Percentiles rank a stretch among this genome's conserved stretches.
These are phyloP conservation scores for Sergeia podlipaevii DNA, from an alignment of 208 protist species.

Conservation along the genomic window DNA sequence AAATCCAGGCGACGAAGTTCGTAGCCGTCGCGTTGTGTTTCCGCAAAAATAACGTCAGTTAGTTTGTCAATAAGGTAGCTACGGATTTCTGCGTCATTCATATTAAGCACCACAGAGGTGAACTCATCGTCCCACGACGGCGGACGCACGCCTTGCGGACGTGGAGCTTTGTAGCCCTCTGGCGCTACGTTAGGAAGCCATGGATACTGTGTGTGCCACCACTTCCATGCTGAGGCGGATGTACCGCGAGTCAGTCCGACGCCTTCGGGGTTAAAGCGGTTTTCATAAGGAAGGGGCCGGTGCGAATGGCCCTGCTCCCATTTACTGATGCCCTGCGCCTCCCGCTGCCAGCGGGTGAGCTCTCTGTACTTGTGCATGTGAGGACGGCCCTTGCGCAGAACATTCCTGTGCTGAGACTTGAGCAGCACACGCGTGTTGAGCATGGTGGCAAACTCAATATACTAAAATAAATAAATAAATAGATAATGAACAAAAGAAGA, in stretches of 20 bases:
- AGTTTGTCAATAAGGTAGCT: conserved; percentile 77
- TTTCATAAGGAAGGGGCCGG: conserved; percentile 62
- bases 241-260: conserved; percentile 83
- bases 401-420: conserved; percentile 85
- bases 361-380: conserved; percentile 87
- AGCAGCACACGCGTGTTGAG: conserved; percentile 19
- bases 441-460: conserved; percentile 28
- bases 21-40: conserved; percentile 89
- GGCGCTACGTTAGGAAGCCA: conserved; percentile 84
- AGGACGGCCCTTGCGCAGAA: conserved; percentile 66
- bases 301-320: conserved; percentile 88
- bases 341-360: conserved; percentile 88
- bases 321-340: conserved; percentile 87
- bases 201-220: conserved; percentile 92
- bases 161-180: conserved; percentile 29
- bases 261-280: conserved; percentile 88
- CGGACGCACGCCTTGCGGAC: conserved; percentile 42
- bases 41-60: conserved; percentile 83
- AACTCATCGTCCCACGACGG: conserved; percentile 83
- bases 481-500: not conserved
- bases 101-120: conserved; percentile 59
- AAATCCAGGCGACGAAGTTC: conserved; percentile 90
- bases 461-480: too few species aligned
- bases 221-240: conserved; percentile 74
- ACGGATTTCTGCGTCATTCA: conserved; percentile 66